These are phyloP conservation scores for Pseudopithomyces maydicus DNA, from an alignment of 2,329 filamentous ascomycete genomes.

Conservation along the genomic window DNA sequence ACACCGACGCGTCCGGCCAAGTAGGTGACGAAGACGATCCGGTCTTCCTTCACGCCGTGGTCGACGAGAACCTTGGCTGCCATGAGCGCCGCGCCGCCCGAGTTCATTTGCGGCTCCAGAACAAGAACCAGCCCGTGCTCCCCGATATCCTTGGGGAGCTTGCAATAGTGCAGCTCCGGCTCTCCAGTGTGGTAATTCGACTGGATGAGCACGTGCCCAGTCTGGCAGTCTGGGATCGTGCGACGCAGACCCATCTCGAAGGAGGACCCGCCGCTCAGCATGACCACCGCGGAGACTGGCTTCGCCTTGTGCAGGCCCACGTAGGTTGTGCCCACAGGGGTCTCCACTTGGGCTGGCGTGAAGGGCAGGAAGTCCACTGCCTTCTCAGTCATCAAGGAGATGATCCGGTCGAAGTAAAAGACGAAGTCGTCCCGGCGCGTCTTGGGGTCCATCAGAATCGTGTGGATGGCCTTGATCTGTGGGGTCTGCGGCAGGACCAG, in stretches of 20 bases:
- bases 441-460: slow-evolving; percentile 80
- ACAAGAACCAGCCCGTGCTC: slow-evolving; percentile 81
- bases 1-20: slow-evolving; percentile 84
- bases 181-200: slow-evolving; percentile 74
- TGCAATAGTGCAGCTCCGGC: slow-evolving; percentile 89
- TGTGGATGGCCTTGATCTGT: slow-evolving; percentile 87
- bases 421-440: slow-evolving; percentile 89
- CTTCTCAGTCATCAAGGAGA: slow-evolving; percentile 80
- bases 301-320: slow-evolving; percentile 72
- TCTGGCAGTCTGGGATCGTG: slow-evolving; percentile 90
- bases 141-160: slow-evolving; percentile 72
- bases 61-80: slow-evolving; percentile 94
- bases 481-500: slow-evolving; percentile 75
- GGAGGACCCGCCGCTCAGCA: slow-evolving; percentile 85
- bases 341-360: slow-evolving; percentile 66
- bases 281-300: slow-evolving; percentile 72
- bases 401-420: slow-evolving; percentile 93
- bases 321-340: slow-evolving; percentile 74
- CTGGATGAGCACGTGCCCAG: slow-evolving; percentile 87
- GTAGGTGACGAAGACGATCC: slow-evolving; percentile 92
- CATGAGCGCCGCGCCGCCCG: slow-evolving; percentile 86
- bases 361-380: slow-evolving; percentile 66
- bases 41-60: slow-evolving; percentile 82
- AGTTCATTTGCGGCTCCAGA: slow-evolving; percentile 92
- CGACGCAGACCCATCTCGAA: slow-evolving; percentile 87